Percentiles rank a stretch among this genome's conserved stretches.
Evolutionary conservation across 208 protist species (phyloP).

Genomic region (Angomonas desouzai): DNA sequence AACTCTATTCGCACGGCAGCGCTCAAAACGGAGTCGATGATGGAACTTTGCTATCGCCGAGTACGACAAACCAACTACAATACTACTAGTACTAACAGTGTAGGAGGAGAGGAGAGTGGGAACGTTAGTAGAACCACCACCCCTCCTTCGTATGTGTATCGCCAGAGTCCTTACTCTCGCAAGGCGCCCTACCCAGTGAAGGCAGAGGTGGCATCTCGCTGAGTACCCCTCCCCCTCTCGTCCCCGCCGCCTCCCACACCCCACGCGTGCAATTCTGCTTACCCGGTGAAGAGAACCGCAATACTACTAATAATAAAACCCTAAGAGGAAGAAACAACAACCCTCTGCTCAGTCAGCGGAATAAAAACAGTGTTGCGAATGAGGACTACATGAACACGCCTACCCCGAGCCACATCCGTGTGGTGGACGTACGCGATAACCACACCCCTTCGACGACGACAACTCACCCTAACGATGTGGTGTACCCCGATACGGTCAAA

Average conservation of each 20-base stretch:
- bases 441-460: background rate
- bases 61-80: background rate
- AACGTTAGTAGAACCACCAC: background rate
- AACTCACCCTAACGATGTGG: too few relatives aligned
- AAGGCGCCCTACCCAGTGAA: too few relatives aligned
- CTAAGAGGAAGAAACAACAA: background rate
- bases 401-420: background rate
- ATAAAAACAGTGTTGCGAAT: too few relatives aligned
- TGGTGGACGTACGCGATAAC: too few relatives aligned
- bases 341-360: too few relatives aligned
- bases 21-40: constrained; percentile 47
- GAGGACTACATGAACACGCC: background rate
- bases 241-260: background rate
- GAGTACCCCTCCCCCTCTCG: background rate
- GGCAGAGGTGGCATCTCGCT: too few relatives aligned
- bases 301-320: background rate
- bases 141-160: constrained; percentile 1
- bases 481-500: background rate
- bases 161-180: background rate
- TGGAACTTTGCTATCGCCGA: constrained; percentile 21
- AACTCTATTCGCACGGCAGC: constrained; percentile 35
- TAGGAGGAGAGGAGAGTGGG: background rate
- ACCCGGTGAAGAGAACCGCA: background rate
- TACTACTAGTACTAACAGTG: background rate
- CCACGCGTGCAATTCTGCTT: constrained; percentile 10